Base-by-base conservation (phyloP, 345 rosid species). In the Dipteronia dyeriana region DNA sequence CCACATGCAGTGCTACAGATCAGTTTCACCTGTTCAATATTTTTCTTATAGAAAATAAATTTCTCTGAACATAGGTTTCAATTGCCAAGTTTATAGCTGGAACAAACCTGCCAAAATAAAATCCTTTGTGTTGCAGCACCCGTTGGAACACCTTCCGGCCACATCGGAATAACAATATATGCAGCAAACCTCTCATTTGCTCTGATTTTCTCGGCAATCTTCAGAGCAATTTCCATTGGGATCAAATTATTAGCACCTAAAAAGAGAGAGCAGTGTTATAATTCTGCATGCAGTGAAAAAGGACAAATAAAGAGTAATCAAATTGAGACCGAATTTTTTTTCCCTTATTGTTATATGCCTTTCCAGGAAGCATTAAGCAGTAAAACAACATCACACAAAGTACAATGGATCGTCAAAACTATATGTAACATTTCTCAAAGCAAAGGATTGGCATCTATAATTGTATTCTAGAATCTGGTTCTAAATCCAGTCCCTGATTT, bases 121-220 rank as follows among this genome's bases (percentile, higher is more conserved):
- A 95, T 95, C 84, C 98, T 91, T 81, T 95, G 99, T 10, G 97
- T 92, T 68, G 99, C 91, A 31, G 90, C 85, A 34, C 96, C 94
- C 2, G 98, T 91, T 76, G 99, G 99, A 86, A 80, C 86, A 51
- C 99, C 99, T 86, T 95, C 98, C 0, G 99, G 99, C 97, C 97
- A 95, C 97, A 95, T 93, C 17, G 98, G 99, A 73, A 95, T 59
- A 73, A 93, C 94, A 61, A 95, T 91, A 81, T 93, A 95, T 20
- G 89, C 97, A 82, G 97, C 97, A 88, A 95, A 95, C 69, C 98
- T 89, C 87, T 95, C 95, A 68, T 86, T 78, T 68, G 97, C 98
- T 83, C 87, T 91, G 70, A 95, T 95, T 87, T 95, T 95, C 5
- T 89, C 85, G 6, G 96, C 94, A 41, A 95, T 95, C 88, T 93